Evolutionary conservation across 345 rosid genomes (phyloP), one percentile per base, ranked within the genome.

Genomic region (Linum trigynum): DNA sequence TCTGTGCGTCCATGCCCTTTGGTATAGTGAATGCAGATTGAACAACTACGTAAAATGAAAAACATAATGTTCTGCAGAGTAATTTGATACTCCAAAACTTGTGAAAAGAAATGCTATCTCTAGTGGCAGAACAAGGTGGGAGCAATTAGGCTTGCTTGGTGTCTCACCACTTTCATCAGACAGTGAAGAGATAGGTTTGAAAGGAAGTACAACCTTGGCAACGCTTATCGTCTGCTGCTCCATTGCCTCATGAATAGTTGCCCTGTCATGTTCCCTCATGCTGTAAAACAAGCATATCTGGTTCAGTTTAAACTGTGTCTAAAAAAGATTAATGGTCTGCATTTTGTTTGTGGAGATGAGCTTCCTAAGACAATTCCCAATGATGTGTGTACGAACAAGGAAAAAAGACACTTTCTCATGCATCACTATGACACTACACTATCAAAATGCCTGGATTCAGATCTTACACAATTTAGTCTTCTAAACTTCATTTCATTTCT

Each of bases 161-260:
- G 45, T 43, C 5, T 4, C 38, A 57, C 9, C 41, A 37, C 63
- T 7, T 39, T 6, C 11, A 17, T 45, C 45, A 72, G 36, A 66
- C 59, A 39, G 40, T 35, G 36, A 60, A 59, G 51, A 69, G 45
- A 42, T 59, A 39, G 3, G 5, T 38, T 57, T 38, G 61, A n/a
- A 65, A 38, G 41, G 55, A 50, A 40, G 39, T 56, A 68, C 60
- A 75, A 92, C 98, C 98, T 92, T 92, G 45, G 96, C 97, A 64
- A 92, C 83, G 63, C 98, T 92, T 77, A 92, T 92, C 11, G 97
- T 90, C 81, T 92, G 98, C 80, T 92, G 98, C 81, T 92, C 98
- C 98, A 92, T 92, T 70, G 97, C 98, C 74, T 92, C 98, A 8
- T 92, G 98, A 82, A 92, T 92, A 57, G 96, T 90, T 68, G 97